These are phyloP conservation scores for Rhynchospora tenuis DNA, from an alignment of 176 grass and related monocot species.

Conservation along the genomic window DNA sequence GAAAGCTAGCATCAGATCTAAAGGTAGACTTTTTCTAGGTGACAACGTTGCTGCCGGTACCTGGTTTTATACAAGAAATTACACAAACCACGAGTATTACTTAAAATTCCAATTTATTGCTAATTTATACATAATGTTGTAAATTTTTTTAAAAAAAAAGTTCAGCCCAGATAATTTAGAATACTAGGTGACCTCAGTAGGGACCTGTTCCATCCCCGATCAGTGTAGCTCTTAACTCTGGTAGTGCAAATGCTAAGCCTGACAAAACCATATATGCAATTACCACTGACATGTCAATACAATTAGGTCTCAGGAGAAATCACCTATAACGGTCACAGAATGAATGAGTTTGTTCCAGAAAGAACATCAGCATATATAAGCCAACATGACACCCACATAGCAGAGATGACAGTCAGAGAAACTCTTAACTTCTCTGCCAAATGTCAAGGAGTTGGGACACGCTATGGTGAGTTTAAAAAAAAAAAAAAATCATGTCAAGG, in stretches of 20 bases:
- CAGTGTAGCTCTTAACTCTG: neutral
- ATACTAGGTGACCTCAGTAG: too few relatives aligned
- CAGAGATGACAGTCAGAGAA: conserved; percentile 90
- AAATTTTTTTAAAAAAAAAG: too few relatives aligned
- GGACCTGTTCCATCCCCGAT: too few relatives aligned
- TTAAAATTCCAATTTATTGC: neutral
- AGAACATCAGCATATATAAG: conserved; percentile 92
- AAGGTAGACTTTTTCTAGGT: conserved; percentile 34
- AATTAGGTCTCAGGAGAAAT: conserved; percentile 70
- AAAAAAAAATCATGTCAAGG: neutral
- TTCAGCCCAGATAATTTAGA: too few relatives aligned
- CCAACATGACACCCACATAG: conserved; percentile 84
- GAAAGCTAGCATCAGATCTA: conserved; percentile 51
- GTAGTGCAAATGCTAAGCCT: too few relatives aligned
- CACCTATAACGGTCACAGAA: conserved; percentile 72
- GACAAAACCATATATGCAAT: neutral
- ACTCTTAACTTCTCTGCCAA: conserved; percentile 76
- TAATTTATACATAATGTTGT: too few relatives aligned
- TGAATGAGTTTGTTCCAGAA: conserved; percentile 89
- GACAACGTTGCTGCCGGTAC: neutral
- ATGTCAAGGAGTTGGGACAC: conserved; percentile 93
- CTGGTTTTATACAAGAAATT: neutral
- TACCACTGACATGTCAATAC: neutral
- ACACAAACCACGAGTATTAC: neutral
- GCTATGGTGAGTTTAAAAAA: conserved; percentile 54